Evolutionary conservation across 2,329 filamentous ascomycete species (phyloP), one percentile per base, ranked within the genome.

Genomic region (Penicillium sp.): DNA sequence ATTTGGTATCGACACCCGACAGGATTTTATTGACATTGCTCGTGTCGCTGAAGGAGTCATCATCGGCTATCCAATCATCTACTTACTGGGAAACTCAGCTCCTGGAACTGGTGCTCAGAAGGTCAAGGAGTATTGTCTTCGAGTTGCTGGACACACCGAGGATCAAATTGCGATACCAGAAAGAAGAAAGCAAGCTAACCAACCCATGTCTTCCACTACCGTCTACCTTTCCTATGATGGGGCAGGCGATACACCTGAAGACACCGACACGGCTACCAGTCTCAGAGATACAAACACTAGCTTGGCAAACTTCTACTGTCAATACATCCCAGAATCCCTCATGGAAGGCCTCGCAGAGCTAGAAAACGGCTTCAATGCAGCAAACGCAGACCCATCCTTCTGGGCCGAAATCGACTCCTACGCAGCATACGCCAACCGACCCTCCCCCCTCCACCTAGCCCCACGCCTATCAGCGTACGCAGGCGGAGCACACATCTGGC

Each of bases 251-350:
- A n/a, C 16, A 16, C 16, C 16, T 5, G 41, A 36, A 43, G 48
- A 16, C 11, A 38, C 10, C 10, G 2, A 39, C 16, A 21, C 13
- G 3, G n/a, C 10, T 6, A 33, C 16, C 21, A n/a, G 11, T 7
- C 0, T 5, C 9, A 11, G 16, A 15, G 21, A 27, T 7, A 31
- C 6, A 1, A 4, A n/a, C 5, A 16, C 29, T 31, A 86, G 91
- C 43, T 97, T 97, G 67, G 92, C 93, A 63, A 87, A 95, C 70
- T 97, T 94, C 62, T 93, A 93, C 63, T 93, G 93, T 10, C 92
- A 97, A 75, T 97, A 96, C 70, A 92, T 96, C 4, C 94, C 93
- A 0, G 93, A 97, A 75, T 92, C 91, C n/a, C 82, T 97, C 59
- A 97, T 96, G 89, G 91, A 96, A 76, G 97, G 92, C 71, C 80